Conservation (phyloP, 768 basidiomycete species). For the Mycena galopus region DNA sequence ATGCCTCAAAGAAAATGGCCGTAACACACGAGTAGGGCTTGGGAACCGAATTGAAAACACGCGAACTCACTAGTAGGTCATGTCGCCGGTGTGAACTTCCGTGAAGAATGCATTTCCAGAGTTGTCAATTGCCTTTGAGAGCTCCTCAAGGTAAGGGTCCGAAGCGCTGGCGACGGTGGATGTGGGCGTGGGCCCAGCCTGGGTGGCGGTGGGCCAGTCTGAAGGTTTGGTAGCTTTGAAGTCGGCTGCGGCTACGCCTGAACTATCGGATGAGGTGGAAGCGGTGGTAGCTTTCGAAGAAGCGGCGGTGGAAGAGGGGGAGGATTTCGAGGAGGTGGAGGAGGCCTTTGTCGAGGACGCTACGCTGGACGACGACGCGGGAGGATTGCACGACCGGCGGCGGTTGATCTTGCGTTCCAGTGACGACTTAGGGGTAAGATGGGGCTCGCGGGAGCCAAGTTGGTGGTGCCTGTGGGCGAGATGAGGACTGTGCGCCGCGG, state of each 20-base stretch:
- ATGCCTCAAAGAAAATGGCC: not conserved
- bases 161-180: slow-evolving; percentile 39
- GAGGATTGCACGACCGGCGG: slow-evolving; percentile 28
- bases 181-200: slow-evolving; percentile 39
- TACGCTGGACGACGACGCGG: slow-evolving; percentile 2
- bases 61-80: slow-evolving; percentile 49
- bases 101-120: slow-evolving; percentile 39
- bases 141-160: slow-evolving; percentile 45
- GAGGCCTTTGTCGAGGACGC: slow-evolving; percentile 25
- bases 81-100: slow-evolving; percentile 40
- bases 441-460: slow-evolving; percentile 36
- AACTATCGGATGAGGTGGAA: not conserved
- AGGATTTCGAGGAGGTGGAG: no score
- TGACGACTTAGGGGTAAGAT: slow-evolving; percentile 1
- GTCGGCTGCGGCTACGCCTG: slow-evolving; percentile 28
- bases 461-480: slow-evolving; percentile 40
- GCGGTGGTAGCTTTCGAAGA: slow-evolving; percentile 17
- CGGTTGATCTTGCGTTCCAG: no score
- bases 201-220: slow-evolving; percentile 45
- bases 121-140: slow-evolving; percentile 46
- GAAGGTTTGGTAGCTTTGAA: slow-evolving; percentile 35
- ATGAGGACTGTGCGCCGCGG: slow-evolving; percentile 38
- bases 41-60: not conserved
- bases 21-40: not conserved
- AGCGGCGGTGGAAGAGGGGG: not conserved